phyloP scores from a whole-genome alignment of 768 basidiomycete genomes.

The Boletus eberwhitei region DNA sequence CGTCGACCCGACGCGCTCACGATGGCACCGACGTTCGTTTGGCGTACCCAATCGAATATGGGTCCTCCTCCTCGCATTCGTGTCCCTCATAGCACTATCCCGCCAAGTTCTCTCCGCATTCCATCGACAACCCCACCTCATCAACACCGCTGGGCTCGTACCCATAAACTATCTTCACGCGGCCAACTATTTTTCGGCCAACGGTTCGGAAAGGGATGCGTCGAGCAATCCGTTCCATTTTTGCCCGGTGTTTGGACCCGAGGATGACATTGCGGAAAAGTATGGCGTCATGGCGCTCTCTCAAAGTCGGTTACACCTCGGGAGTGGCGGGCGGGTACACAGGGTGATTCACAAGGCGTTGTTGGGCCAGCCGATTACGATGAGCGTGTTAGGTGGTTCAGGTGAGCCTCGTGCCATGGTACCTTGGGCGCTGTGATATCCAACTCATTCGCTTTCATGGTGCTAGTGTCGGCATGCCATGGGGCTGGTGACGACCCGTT shows the following conservation, averaged over 20 bases:
- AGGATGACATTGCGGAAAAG: constrained; percentile 73
- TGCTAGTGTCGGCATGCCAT: constrained; percentile 87
- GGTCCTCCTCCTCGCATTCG: constrained; percentile 54
- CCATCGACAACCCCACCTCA: constrained; percentile 19
- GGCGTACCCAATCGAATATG: constrained; percentile 70
- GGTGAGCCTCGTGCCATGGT: constrained; percentile 42
- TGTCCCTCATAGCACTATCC: constrained; percentile 53
- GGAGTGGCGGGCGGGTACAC: constrained; percentile 80
- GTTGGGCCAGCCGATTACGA: constrained; percentile 81
- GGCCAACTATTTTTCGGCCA: constrained; percentile 23
- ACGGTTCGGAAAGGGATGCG: constrained; percentile 34
- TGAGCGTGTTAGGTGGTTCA: constrained; percentile 87
- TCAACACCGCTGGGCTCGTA: constrained; percentile 47
- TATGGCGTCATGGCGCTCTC: constrained; percentile 75
- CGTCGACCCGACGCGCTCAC: constrained; percentile 44
- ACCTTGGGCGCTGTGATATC: not conserved
- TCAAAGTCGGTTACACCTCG: constrained; percentile 71
- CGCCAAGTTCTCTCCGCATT: constrained; percentile 50
- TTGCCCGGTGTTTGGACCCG: constrained; percentile 84
- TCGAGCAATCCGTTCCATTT: constrained; percentile 75
- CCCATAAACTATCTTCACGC: constrained; percentile 84
- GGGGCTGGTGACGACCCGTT: constrained; percentile 91
- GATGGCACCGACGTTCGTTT: constrained; percentile 53
- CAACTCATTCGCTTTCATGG: not conserved
- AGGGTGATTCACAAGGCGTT: constrained; percentile 80